Base-by-base conservation (phyloP, 768 basidiomycete species). In the Podaxis sp. region DNA sequence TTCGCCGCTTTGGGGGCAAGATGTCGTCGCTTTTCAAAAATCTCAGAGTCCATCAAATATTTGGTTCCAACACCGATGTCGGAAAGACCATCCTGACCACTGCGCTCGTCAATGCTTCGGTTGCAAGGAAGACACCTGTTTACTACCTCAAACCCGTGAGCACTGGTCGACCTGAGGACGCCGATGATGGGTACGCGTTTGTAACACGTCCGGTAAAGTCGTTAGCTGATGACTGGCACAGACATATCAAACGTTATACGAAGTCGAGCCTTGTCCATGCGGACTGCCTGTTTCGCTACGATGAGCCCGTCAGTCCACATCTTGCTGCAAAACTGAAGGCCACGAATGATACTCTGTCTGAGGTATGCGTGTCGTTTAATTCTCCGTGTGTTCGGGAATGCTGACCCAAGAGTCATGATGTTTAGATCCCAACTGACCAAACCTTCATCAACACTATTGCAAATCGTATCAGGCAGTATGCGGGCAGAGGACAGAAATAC, bases 51-150 rank as follows among this genome's bases (percentile, higher is more conserved):
- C 92, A 95, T 73, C 93, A 96, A 72, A 79, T 98, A 63, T 96
- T 97, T 70, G 96, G 96, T 36, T 95, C 96, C 1, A 97, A 96
- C 75, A 99, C 96, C 2, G 88, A 95, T 74, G 95, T 98, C 55
- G 96, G 96, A 28, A 98, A 99, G 76, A 97, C 96, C 0, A 83
- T 98, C 62, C 78, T 98, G 58, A 90, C 93, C 1, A 85, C 95
- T 2, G 93, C 93, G 1, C 86, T 99, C 38, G 84, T 88, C 49
- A 82, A 91, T 38, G 89, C 92, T 0, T 91, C 92, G n/a, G 87
- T 87, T 0, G 72, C 81, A 1, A 76, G 73, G 58, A 77, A 79
- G 26, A 78, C 78, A 2, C 70, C 75, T 40, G 87, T 87, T 0
- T 86, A 85, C 67, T 93, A 93, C 65, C 77, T 93, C 59, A 99